phyloP scores from a whole-genome alignment of 345 rosid genomes.

The Erysimum cheiranthoides region DNA sequence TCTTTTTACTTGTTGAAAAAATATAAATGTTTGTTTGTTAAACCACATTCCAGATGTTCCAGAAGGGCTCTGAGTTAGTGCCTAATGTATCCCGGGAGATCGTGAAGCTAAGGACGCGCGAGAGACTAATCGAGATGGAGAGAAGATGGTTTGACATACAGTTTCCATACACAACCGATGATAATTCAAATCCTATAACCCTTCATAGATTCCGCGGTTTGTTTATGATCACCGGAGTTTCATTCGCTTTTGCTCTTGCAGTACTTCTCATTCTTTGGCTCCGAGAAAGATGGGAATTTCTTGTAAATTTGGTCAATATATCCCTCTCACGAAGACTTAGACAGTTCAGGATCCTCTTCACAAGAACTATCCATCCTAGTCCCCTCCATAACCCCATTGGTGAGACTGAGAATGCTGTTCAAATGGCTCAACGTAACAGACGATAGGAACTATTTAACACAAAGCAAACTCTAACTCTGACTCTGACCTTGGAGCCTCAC shows the following conservation, averaged over 20 bases:
- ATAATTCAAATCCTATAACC: constrained; percentile 31
- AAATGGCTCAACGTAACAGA: constrained; percentile 31
- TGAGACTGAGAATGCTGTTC: neutral
- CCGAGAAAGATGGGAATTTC: constrained; percentile 16
- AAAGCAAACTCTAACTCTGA: neutral
- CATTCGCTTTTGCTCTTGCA: constrained; percentile 29
- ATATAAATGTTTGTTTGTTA: neutral
- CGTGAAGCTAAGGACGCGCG: neutral
- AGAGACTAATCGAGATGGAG: constrained; percentile 32
- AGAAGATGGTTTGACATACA: constrained; percentile 32
- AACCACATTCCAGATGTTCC: constrained; percentile 40
- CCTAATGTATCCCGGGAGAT: constrained; percentile 36
- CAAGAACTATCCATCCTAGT: constrained; percentile 25
- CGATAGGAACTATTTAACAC: neutral
- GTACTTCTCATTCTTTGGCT: constrained; percentile 18
- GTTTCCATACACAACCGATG: constrained; percentile 20
- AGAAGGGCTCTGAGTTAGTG: constrained; percentile 26
- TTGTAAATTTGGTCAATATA: constrained; percentile 1
- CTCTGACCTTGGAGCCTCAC: neutral
- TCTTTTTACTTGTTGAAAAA: neutral
- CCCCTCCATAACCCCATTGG: neutral
- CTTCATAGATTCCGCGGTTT: constrained; percentile 41
- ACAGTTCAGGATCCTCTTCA: constrained; percentile 2
- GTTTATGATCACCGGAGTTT: constrained; percentile 39
- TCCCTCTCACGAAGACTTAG: neutral